Base-by-base conservation (phyloP, 768 basidiomycete genomes). In the Udeniomyces megalosporus region DNA sequence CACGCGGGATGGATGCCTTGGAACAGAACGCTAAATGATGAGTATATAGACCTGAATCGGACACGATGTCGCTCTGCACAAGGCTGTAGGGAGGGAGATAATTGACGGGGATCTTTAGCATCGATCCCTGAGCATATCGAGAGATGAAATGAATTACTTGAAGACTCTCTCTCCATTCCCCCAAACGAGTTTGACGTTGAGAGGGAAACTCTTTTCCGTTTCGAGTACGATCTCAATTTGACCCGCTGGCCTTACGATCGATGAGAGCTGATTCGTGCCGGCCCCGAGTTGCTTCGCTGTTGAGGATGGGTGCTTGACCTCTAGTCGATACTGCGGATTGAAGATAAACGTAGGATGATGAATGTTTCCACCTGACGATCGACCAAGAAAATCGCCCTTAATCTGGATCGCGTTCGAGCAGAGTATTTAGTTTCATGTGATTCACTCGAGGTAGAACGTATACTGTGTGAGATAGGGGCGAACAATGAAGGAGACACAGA, bases 301-400 rank as follows among this genome's bases (percentile, higher is more conserved):
- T 8, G 38, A 8, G 12, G 60, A 12, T 26, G 68, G 68, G 4
- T 80, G 75, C 58, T 78, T 75, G 22, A 93, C 74, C 7, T 74
- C 78, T 15, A 96, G 75, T 60, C 79, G 78, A 72, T 88, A 96
- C 69, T 95, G 89, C 0, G 92, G 92, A 70, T 96, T 97, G 53
- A 80, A 73, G 82, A 93, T 85, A 72, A 85, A 95, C 0, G 85
- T 84, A 0, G 87, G 81, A 66, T 82, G 77, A 4, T 81, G 80
- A 60, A 82, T 80, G 69, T 91, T 92, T 1, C 93, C 93, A 0
- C 93, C 93, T 0, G 87, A 80, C 31, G 81, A 88, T 67, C 82
- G 82, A 38, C 74, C 78, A 0, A 82, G 83, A 65, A 93, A 77
- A 0, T 75, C 69, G 8, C 82, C 85, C 0, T 80, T 75, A 6